phyloP scores from a whole-genome alignment of 352 stramenopile species.

The Phytophthora melonis region DNA sequence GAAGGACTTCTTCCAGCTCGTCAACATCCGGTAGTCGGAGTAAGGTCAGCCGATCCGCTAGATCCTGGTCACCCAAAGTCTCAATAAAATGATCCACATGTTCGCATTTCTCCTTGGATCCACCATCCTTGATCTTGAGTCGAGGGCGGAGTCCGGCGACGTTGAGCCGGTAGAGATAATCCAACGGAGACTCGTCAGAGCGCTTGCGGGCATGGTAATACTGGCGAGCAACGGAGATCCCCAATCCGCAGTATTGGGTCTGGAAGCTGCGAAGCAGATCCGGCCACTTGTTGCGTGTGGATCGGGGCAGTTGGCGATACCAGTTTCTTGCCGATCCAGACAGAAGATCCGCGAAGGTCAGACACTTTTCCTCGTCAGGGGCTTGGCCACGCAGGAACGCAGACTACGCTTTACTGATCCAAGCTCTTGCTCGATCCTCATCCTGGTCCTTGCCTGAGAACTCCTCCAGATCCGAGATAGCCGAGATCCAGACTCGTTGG shows the following conservation, averaged over 20 bases:
- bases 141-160: not conserved
- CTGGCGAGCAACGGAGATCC: not conserved
- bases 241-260: not conserved
- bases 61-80: not conserved
- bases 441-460: slow-evolving; percentile 5
- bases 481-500: not conserved
- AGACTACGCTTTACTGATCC: slow-evolving; percentile 4
- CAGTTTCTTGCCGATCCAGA: slow-evolving; percentile 1
- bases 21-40: too few relatives aligned
- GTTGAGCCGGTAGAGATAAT: not conserved
- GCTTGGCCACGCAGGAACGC: not conserved
- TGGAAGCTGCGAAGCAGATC: not conserved
- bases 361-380: not conserved
- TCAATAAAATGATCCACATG: not conserved
- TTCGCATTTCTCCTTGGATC: not conserved
- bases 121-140: not conserved
- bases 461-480: slow-evolving; percentile 13
- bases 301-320: slow-evolving; percentile 1
- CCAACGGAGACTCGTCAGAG: not conserved
- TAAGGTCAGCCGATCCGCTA: too few relatives aligned
- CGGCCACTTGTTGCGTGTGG: not conserved
- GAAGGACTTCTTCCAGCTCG: too few relatives aligned
- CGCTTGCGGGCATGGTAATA: not conserved
- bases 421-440: not conserved
- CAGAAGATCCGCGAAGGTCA: slow-evolving; percentile 6